Percentiles rank a stretch among this genome's conserved stretches.
These are phyloP conservation scores for Talaromyces marneffei DNA, from an alignment of 2,329 filamentous ascomycete genomes.

Conservation along the genomic window DNA sequence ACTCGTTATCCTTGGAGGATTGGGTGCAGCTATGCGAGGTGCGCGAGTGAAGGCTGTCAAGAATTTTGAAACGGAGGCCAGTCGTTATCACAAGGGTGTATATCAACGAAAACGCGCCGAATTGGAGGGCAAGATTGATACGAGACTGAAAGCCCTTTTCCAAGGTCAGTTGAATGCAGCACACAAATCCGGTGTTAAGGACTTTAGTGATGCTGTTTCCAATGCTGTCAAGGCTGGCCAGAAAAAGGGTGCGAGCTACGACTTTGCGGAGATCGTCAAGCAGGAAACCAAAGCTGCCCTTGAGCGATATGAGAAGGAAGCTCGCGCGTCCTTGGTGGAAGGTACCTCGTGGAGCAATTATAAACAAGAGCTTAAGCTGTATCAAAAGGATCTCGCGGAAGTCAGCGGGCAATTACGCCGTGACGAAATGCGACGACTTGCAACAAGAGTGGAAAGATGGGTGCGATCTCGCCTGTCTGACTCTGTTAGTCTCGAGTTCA, in stretches of 20 bases:
- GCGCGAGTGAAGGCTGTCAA: slow-evolving; percentile 69
- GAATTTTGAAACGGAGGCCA: slow-evolving; percentile 84
- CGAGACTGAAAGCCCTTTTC: slow-evolving; percentile 81
- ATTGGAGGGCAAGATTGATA: slow-evolving; percentile 78
- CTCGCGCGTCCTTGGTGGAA: slow-evolving; percentile 66
- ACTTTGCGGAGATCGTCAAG: slow-evolving; percentile 90
- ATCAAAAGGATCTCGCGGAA: slow-evolving; percentile 85
- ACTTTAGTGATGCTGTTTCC: slow-evolving; percentile 85
- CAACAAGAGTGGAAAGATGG: slow-evolving; percentile 88
- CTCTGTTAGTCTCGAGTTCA: slow-evolving; percentile 87
- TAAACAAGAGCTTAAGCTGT: slow-evolving; percentile 69
- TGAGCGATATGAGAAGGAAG: slow-evolving; percentile 68
- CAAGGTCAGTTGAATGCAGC: slow-evolving; percentile 80
- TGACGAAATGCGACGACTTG: slow-evolving; percentile 91
- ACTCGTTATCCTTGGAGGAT: slow-evolving; percentile 63
- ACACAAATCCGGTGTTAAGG: slow-evolving; percentile 77
- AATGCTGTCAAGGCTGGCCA: slow-evolving; percentile 82
- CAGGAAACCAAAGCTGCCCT: slow-evolving; percentile 75
- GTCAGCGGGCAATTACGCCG: slow-evolving; percentile 79
- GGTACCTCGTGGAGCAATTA: slow-evolving; percentile 86
- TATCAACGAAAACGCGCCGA: slow-evolving; percentile 81
- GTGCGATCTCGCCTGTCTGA: slow-evolving; percentile 83
- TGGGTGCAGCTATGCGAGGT: slow-evolving; percentile 67
- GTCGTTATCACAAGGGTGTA: slow-evolving; percentile 93
- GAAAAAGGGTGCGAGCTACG: slow-evolving; percentile 83